Conservation (phyloP, 352 stramenopile species). For the Globisporangium nunn region DNA sequence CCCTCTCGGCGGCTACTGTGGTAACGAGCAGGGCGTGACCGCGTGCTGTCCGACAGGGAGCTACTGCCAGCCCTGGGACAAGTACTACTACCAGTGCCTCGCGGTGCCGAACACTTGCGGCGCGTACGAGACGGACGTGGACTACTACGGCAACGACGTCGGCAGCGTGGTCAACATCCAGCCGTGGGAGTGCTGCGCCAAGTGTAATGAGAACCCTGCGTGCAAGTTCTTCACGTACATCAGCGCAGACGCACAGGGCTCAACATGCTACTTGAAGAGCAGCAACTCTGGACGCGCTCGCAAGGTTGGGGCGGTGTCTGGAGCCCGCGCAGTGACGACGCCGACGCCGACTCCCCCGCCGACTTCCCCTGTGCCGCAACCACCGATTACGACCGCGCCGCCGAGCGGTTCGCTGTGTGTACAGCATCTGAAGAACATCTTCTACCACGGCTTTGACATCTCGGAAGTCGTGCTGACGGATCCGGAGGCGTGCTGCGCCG, state of each 20-base stretch:
- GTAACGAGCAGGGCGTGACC: slow-evolving; percentile 11
- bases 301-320: slow-evolving; percentile 6
- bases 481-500: slow-evolving; percentile 5
- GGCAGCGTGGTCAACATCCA: slow-evolving; percentile 19
- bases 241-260: slow-evolving; percentile 7
- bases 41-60: slow-evolving; percentile 24
- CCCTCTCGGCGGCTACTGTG: not conserved
- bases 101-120: slow-evolving; percentile 19
- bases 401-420: slow-evolving; percentile 11
- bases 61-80: slow-evolving; percentile 46
- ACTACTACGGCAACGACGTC: slow-evolving; percentile 42
- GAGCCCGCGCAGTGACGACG: not conserved
- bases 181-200: slow-evolving; percentile 27
- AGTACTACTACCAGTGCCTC: slow-evolving; percentile 50
- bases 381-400: not conserved
- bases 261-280: slow-evolving; percentile 30
- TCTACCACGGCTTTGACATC: slow-evolving; percentile 30
- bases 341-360: not conserved
- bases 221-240: slow-evolving; percentile 30
- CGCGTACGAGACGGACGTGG: slow-evolving; percentile 33
- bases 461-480: slow-evolving; percentile 10
- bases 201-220: slow-evolving; percentile 14
- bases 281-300: slow-evolving; percentile 2
- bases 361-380: slow-evolving; percentile 1
- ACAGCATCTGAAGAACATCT: slow-evolving; percentile 26